Conservation (phyloP, 2,329 filamentous ascomycete genomes). For the Chaetomiaceae sp. region DNA sequence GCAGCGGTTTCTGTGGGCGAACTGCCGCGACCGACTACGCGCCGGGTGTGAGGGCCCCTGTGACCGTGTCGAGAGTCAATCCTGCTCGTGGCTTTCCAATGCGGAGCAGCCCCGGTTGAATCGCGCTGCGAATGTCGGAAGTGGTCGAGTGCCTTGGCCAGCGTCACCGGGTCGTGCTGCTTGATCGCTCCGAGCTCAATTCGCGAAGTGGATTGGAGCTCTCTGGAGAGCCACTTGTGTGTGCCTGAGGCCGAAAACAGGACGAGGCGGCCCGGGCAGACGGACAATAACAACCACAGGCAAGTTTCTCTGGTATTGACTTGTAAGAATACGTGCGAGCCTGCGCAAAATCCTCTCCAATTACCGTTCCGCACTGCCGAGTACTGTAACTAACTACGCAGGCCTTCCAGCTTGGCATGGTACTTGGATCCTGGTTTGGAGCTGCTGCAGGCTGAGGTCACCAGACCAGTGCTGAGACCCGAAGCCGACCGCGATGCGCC, state of each 20-base stretch:
- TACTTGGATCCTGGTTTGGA: slow-evolving; percentile 13
- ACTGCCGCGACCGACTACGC: neutral
- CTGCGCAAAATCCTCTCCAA: too few species aligned
- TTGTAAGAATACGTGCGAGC: too few species aligned
- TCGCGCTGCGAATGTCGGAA: neutral
- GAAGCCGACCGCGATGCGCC: slow-evolving; percentile 13
- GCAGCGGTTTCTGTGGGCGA: neutral
- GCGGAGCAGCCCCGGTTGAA: neutral
- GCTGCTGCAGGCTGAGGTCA: slow-evolving; percentile 21
- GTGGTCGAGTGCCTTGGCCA: neutral
- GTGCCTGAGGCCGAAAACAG: slow-evolving; percentile 18
- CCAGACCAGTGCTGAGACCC: slow-evolving; percentile 15
- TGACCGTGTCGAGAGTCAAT: neutral
- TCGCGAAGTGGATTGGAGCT: slow-evolving; percentile 20
- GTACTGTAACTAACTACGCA: neutral
- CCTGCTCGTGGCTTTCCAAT: neutral
- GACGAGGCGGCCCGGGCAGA: too few species aligned
- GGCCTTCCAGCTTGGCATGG: neutral
- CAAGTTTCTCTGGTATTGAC: too few species aligned
- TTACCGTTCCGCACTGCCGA: too few species aligned
- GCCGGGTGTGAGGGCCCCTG: neutral
- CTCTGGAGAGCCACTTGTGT: slow-evolving; percentile 3
- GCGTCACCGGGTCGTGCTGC: slow-evolving; percentile 10
- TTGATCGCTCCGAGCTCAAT: slow-evolving; percentile 18
- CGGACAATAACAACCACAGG: neutral